A percentile compares a stretch with the other conserved stretches of the same genome.
Conservation (phyloP, 1,284 basidiomycete genomes). For the Prillingera fragicola region DNA sequence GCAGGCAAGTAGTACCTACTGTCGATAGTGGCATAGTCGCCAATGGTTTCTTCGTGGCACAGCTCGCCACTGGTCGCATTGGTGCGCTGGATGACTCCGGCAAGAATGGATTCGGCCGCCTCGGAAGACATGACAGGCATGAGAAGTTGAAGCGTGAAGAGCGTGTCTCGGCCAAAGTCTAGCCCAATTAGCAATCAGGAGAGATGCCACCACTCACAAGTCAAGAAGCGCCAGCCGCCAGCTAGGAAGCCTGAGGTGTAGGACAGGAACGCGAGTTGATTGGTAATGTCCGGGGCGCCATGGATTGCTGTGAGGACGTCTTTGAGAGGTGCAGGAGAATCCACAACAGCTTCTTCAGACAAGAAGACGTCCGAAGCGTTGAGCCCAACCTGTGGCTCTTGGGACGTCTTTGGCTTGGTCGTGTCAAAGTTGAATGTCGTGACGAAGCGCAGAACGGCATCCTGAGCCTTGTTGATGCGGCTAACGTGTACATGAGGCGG, state of each 20-base stretch:
- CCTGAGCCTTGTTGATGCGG: constrained; percentile 25
- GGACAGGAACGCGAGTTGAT: constrained; percentile 45
- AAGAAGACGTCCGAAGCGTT: too few species aligned
- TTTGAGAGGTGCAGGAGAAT: too few species aligned
- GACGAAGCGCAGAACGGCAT: constrained; percentile 42
- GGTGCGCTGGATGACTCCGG: constrained; percentile 50
- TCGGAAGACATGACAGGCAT: constrained; percentile 48
- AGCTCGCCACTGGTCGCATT: constrained; percentile 47
- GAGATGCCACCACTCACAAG: constrained; percentile 29
- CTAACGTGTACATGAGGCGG: constrained; percentile 40
- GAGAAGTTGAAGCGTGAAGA: constrained; percentile 49
- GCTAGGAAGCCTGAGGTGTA: constrained; percentile 49
- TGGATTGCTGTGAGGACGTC: constrained; percentile 38
- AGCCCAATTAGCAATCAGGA: constrained; percentile 3
- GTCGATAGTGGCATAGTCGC: constrained; percentile 32
- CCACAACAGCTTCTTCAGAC: too few species aligned
- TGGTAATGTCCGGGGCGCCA: constrained; percentile 32
- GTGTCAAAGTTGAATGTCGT: constrained; percentile 50
- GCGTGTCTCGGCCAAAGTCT: constrained; percentile 51
- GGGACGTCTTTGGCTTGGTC: too few species aligned
- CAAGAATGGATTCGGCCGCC: constrained; percentile 49
- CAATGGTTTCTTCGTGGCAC: constrained; percentile 51
- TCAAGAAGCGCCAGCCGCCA: constrained; percentile 52
- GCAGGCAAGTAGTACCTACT: constrained; percentile 28
- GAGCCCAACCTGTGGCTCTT: too few species aligned